Conservation (phyloP, 2,329 filamentous ascomycete genomes). For the Diaporthe citrichinensis region DNA sequence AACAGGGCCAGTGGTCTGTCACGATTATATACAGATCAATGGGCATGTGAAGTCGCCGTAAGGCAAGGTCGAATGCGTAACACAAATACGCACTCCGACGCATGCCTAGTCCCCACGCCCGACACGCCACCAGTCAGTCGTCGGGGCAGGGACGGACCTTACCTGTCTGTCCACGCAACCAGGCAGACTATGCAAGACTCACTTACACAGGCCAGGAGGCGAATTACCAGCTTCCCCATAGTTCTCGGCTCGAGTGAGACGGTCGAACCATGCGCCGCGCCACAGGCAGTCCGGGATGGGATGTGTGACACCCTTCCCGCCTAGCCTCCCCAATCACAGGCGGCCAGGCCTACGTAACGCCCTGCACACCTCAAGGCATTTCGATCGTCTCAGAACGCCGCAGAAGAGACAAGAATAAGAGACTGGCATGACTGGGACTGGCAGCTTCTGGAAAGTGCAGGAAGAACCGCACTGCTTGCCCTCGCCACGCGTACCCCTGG, state of each 20-base stretch:
- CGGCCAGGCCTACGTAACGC: constrained; percentile 31
- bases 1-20: neutral
- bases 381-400: neutral
- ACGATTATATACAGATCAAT: constrained; percentile 29
- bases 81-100: constrained; percentile 29
- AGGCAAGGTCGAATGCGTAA: constrained; percentile 24
- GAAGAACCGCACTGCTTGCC: neutral
- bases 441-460: neutral
- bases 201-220: constrained; percentile 20
- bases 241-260: neutral
- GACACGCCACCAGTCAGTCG: constrained; percentile 18
- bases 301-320: constrained; percentile 20
- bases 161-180: constrained; percentile 3
- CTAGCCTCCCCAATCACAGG: constrained; percentile 15
- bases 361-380: neutral
- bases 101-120: constrained; percentile 28
- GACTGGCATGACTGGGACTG: neutral
- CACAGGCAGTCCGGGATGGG: constrained; percentile 19
- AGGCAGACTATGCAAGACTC: constrained; percentile 20
- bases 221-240: neutral
- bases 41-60: constrained; percentile 18
- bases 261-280: constrained; percentile 31
- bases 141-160: constrained; percentile 15
- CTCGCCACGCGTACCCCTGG: constrained; percentile 23
- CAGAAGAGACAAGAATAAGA: neutral